These are phyloP conservation scores for Rhizopus arrhizus DNA, from an alignment of 371 early-diverging fungal genomes.

Conservation along the genomic window DNA sequence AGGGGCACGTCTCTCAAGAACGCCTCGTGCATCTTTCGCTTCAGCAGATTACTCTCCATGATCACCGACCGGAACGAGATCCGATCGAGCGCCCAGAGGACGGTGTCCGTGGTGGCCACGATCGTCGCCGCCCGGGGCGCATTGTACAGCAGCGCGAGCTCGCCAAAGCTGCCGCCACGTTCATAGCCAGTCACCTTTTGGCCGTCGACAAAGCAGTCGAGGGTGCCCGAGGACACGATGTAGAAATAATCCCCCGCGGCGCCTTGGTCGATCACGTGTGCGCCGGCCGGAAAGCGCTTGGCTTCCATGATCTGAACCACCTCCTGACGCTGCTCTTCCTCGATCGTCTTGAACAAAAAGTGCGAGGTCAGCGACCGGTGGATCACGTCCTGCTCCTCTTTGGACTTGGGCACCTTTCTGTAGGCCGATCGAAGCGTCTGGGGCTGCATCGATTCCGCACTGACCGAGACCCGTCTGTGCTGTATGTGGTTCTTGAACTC, in stretches of 20 bases:
- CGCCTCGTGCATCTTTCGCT: conserved; percentile 85
- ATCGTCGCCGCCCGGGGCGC: conserved; percentile 95
- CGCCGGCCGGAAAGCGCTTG: conserved; percentile 72
- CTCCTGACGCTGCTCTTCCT: conserved; percentile 46
- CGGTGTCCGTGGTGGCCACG: conserved; percentile 73
- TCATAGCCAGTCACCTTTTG: conserved; percentile 75
- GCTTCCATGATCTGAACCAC: conserved; percentile 66
- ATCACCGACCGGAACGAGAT: conserved; percentile 90
- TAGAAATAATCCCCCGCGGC: conserved; percentile 96
- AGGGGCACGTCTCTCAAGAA: conserved; percentile 83
- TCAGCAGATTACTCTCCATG: conserved; percentile 87
- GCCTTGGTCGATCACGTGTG: conserved; percentile 88
- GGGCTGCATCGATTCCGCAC: conserved; percentile 94
- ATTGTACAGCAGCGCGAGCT: conserved; percentile 97
- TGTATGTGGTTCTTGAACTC: conserved; percentile 74
- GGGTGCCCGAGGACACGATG: conserved; percentile 88
- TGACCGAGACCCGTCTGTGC: conserved; percentile 88
- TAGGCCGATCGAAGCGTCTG: conserved; percentile 71
- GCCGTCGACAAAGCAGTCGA: conserved; percentile 83
- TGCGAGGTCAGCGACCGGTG: conserved; percentile 72
- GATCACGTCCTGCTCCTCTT: conserved; percentile 61
- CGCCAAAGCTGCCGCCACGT: conserved; percentile 92
- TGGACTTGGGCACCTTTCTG: conserved; percentile 80
- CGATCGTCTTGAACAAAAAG: conserved; percentile 86
- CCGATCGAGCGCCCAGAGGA: conserved; percentile 94